Conservation (phyloP, 2,329 filamentous ascomycete species). For the Capronia epimyces region DNA sequence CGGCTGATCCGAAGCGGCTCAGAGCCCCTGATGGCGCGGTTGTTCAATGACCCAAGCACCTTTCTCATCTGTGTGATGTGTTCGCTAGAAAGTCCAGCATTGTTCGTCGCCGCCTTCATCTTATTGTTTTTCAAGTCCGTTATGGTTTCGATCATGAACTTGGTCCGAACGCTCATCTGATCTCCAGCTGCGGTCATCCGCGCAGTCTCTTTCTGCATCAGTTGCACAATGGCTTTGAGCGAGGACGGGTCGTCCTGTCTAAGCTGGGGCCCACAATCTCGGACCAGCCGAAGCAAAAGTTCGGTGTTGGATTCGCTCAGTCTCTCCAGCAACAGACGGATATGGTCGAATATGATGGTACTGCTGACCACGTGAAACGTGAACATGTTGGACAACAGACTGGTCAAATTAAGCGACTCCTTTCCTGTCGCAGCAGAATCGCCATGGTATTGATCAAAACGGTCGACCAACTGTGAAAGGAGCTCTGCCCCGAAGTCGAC, state of each 20-base stretch:
- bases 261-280: conserved; percentile 72
- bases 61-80: conserved; percentile 88
- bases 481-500: conserved; percentile 86
- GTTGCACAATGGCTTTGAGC: conserved; percentile 78
- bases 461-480: conserved; percentile 68
- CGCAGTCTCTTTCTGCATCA: conserved; percentile 67
- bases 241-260: conserved; percentile 83
- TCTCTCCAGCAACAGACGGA: conserved; percentile 67
- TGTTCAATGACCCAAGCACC: conserved; percentile 70
- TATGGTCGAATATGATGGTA: conserved; percentile 83
- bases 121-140: conserved; percentile 92
- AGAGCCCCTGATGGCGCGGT: conserved; percentile 59
- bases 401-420: conserved; percentile 69
- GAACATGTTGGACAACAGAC: conserved; percentile 80
- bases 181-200: conserved; percentile 59
- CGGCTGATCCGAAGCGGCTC: conserved; percentile 79
- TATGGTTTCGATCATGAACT: conserved; percentile 96
- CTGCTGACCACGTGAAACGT: conserved; percentile 83
- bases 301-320: conserved; percentile 85
- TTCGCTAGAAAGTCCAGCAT: conserved; percentile 68
- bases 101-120: conserved; percentile 66
- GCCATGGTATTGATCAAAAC: conserved; percentile 62
- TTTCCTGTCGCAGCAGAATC: conserved; percentile 48
- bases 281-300: conserved; percentile 75
- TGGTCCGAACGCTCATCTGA: conserved; percentile 72